Evolutionary conservation across 208 protist genomes (phyloP), one percentile per base, ranked within the genome.

Genomic region (Acanthamoeba rhysodes): DNA sequence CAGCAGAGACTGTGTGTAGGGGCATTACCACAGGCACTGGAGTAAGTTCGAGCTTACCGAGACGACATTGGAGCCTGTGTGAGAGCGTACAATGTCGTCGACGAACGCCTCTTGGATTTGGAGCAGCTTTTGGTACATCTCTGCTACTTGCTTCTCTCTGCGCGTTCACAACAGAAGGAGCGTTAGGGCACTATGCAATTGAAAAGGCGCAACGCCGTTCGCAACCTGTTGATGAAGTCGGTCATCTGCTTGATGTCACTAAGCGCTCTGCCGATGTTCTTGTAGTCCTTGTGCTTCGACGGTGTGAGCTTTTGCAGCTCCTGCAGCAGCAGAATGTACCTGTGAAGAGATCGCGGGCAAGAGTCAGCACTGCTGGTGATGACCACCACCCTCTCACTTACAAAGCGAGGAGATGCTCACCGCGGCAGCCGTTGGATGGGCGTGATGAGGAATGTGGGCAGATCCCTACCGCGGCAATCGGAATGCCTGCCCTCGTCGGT

Each of bases 221-320:
- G 7, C 59, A 9, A 85, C 76, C 76, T 50, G 32, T 91, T 91
- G 37, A 91, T 91, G 57, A 50, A 91, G 18, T 64, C 84, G 41
- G 84, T 91, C 57, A 91, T 70, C 59, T 91, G 84, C 37, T 91
- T 91, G 12, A 91, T 70, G 32, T 91, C 84, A 18, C 24, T 91
- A 22, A 91, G 50, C 16, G 84, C 84, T 12, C 59, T 24, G 18
- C 34, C 37, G 41, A 91, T 64, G 29, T 91, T 91, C 34, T 91
- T 91, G 84, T 91, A 91, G 84, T 91, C 84, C 37, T 70, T 64
- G 84, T 91, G 84, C 84, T 48, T 64, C 18, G 50, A 72, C 14
- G 55, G 29, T n/a, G 84, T 91, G 57, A 72, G 50, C 59, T 91
- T 91, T 50, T 53, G 37, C 18, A 91, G 48, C 84, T 91, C 84